Evolutionary conservation across 495 filamentous ascomycete genomes (phyloP).

Genomic region (Diplogelasinospora grovesii): DNA sequence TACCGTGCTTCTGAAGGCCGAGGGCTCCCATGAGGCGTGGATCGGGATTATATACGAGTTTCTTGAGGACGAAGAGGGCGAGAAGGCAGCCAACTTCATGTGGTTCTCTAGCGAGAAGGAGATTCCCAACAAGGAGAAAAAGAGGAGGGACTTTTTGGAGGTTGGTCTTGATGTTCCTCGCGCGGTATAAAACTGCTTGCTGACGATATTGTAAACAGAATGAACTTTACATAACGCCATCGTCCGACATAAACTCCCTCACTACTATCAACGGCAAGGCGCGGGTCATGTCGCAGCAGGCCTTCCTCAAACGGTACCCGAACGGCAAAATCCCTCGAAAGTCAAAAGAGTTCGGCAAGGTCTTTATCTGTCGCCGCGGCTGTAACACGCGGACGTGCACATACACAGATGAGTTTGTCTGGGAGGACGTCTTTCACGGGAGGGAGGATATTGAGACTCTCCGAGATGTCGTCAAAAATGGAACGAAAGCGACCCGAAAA

Average conservation of each 20-base stretch:
- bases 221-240: conserved; percentile 84
- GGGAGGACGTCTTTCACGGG: conserved; percentile 76
- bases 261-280: conserved; percentile 87
- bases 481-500: conserved; percentile 67
- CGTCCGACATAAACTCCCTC: conserved; percentile 80
- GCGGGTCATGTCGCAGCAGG: conserved; percentile 61
- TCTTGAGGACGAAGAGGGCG: conserved; percentile 58
- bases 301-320: conserved; percentile 64
- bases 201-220: conserved; percentile 41
- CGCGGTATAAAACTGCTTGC: neutral
- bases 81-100: conserved; percentile 62
- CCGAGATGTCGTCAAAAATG: conserved; percentile 56
- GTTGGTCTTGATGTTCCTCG: conserved; percentile 28
- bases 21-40: conserved; percentile 74
- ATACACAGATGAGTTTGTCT: conserved; percentile 88
- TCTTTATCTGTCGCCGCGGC: conserved; percentile 83
- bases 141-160: conserved; percentile 69
- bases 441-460: conserved; percentile 57
- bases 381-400: conserved; percentile 80
- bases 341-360: conserved; percentile 74
- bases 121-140: conserved; percentile 75
- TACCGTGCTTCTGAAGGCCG: conserved; percentile 76
- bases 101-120: conserved; percentile 93
- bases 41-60: conserved; percentile 83
- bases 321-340: conserved; percentile 65